Base-by-base conservation (phyloP, 225 moss, liverwort and hornwort genomes). In the Bryum argenteum region DNA sequence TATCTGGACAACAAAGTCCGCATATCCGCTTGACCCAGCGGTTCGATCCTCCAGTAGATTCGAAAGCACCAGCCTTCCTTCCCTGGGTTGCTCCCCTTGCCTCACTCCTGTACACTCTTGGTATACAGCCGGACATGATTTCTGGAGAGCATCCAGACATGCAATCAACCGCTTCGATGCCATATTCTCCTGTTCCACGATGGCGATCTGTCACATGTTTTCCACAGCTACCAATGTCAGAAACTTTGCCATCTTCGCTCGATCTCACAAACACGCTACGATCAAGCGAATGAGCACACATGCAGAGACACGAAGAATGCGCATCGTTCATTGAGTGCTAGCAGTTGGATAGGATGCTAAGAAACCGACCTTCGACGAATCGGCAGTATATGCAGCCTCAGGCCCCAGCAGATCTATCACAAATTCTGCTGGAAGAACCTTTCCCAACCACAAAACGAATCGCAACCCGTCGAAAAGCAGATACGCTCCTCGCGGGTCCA, bases 81-180 rank as follows among this genome's bases (percentile, higher is more conserved):
- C 96, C 80, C 82, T 84, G 43, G 93, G 96, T 75, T 97, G 96
- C 73, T 97, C 96, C 22, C 93, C 96, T 75, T 93, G 96, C 63
- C 89, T 82, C 66, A 97, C 87, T 47, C 79, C 81, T 65, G 74
- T 74, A 56, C 90, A 97, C n/a, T 83, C 77, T 74, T 93, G 91
- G 54, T 89, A 84, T 9, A 81, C 60, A 56, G 91, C 89, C 63
- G 93, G 73, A 73, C 75, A 86, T 6, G 45, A 74, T 76, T 82
- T 70, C 65, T 89, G 80, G 23, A 97, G 75, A 22, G 77, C 77
- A 1, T 82, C 72, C 19, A 97, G 65, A 44, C 79, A 57, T 56
- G 87, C 21, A 20, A 88, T 58, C 37, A 94, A 84, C 55, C 83
- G 87, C 71, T 78, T 91, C 15, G 97, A 98, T 58, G 88, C 66